Conservation (phyloP, 2,329 filamentous ascomycete species). For the Penicillium hordei region DNA sequence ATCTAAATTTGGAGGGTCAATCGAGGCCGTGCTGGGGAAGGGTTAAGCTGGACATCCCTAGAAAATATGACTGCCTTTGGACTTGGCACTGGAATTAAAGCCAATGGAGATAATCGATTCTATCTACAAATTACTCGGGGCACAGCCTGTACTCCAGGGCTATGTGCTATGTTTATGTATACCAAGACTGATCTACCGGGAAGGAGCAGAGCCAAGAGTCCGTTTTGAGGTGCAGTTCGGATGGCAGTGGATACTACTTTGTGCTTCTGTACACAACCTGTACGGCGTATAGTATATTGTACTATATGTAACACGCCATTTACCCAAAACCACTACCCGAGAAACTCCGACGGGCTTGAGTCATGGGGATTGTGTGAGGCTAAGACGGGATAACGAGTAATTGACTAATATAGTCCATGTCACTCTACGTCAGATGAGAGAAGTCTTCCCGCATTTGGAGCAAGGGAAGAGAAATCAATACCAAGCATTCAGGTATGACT, state of each 20-base stretch:
- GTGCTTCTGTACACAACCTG: background rate
- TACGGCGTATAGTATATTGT: background rate
- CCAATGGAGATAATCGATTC: background rate
- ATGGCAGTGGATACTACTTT: conserved; percentile 1
- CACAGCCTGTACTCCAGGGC: background rate
- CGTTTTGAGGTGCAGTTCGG: background rate
- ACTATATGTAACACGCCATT: background rate
- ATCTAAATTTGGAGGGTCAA: conserved; percentile 3
- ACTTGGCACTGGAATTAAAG: conserved; percentile 1
- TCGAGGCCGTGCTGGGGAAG: background rate
- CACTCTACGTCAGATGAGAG: conserved; percentile 9
- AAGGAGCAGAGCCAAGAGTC: conserved; percentile 11
- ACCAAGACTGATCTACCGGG: conserved; percentile 14
- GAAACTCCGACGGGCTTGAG: conserved; percentile 5
- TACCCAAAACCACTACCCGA: conserved; percentile 2
- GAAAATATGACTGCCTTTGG: conserved; percentile 4
- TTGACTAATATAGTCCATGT: conserved; percentile 5
- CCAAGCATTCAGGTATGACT: conserved; percentile 13
- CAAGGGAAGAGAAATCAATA: conserved; percentile 5
- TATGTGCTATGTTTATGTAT: background rate
- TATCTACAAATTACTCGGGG: background rate
- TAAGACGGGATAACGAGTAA: background rate
- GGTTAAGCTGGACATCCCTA: conserved; percentile 2
- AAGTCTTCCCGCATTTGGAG: conserved; percentile 1
- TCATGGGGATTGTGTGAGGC: background rate